A percentile compares a stretch with the other conserved stretches of the same genome.
Conservation (phyloP, 1,139 yeast species). For the Pneumocystis carinii region DNA sequence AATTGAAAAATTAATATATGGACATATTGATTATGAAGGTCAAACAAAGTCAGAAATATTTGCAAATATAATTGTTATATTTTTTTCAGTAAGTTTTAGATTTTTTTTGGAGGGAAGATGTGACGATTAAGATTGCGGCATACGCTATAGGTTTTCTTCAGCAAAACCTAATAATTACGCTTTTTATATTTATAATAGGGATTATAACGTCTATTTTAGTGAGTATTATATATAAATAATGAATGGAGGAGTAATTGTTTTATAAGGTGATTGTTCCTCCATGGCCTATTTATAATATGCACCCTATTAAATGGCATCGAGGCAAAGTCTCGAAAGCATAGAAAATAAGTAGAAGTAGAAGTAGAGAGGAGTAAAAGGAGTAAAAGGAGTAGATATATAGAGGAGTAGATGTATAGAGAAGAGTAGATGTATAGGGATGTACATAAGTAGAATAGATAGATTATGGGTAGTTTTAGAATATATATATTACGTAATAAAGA, state of each 20-base stretch:
- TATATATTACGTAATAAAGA: too few species aligned
- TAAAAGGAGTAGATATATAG: too few species aligned
- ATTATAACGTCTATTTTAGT: constrained; percentile 4
- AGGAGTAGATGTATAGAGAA: too few species aligned
- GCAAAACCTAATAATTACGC: not conserved
- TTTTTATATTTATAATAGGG: constrained; percentile 2
- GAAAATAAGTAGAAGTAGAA: too few species aligned
- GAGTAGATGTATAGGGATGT: too few species aligned
- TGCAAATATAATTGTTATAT: not conserved
- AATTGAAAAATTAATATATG: not conserved
- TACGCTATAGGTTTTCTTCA: not conserved
- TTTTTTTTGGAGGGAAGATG: not conserved
- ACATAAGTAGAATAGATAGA: too few species aligned
- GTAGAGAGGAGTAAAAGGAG: too few species aligned
- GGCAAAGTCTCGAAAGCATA: not conserved
- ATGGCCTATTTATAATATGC: constrained; percentile 7
- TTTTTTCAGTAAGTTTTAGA: not conserved
- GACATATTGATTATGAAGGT: not conserved
- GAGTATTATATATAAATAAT: not conserved
- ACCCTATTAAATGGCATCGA: not conserved
- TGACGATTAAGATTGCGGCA: not conserved
- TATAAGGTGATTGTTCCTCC: constrained; percentile 8
- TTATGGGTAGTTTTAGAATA: too few species aligned
- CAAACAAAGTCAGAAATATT: not conserved
- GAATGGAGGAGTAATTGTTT: not conserved